Evolutionary conservation across 176 grass and related monocot species (phyloP).

Genomic region (Oryza rufipogon): DNA sequence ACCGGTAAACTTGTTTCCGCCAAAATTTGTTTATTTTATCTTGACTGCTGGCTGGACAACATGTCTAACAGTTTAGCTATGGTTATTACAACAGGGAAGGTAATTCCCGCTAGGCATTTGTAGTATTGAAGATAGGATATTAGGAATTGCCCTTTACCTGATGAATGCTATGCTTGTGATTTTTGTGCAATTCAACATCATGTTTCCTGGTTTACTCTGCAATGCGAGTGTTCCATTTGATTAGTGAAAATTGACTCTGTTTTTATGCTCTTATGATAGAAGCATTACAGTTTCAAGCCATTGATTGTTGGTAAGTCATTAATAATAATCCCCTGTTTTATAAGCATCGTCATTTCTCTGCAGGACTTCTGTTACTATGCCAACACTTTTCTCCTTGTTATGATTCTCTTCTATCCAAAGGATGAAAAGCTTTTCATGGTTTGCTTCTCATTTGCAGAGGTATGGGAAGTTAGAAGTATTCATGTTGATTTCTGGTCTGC

Average conservation of each 20-base stretch:
- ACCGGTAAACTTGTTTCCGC: background rate
- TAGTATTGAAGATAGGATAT: too few species aligned
- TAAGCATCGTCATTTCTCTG: conserved; percentile 28
- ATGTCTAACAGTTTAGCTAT: background rate
- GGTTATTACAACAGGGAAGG: background rate
- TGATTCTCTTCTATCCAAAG: conserved; percentile 96
- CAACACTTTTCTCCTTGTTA: conserved; percentile 90
- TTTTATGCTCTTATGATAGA: conserved; percentile 5
- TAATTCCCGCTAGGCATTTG: background rate
- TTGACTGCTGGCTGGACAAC: background rate
- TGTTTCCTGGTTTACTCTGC: background rate
- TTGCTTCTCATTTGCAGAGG: conserved; percentile 99
- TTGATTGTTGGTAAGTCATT: conserved; percentile 12
- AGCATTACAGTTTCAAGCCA: background rate
- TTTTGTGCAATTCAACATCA: background rate
- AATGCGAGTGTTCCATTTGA: background rate
- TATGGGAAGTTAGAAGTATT: conserved; percentile 49
- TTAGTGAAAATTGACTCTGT: background rate
- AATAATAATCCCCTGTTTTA: background rate
- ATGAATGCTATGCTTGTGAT: background rate
- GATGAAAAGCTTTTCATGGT: conserved; percentile 99
- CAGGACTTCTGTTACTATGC: conserved; percentile 99
- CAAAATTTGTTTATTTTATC: background rate
- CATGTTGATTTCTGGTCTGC: background rate
- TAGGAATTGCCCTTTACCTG: background rate